A percentile compares a stretch with the other conserved stretches of the same genome.
Conservation (phyloP, 2,329 filamentous ascomycete species). For the Sporothrix mexicana region DNA sequence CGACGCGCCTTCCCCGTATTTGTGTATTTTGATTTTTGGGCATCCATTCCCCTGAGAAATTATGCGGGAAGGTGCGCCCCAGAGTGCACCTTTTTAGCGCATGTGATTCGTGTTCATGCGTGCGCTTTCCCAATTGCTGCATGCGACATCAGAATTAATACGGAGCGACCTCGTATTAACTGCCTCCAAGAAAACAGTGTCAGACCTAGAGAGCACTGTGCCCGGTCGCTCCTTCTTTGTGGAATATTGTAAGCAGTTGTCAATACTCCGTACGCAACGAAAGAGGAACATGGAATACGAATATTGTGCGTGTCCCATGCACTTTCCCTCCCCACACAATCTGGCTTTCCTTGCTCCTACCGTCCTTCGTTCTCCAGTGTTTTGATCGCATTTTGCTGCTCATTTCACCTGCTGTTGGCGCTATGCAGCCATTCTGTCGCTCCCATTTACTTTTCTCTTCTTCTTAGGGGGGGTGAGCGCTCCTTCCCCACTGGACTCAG, state of each 20-base stretch:
- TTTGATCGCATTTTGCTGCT: constrained; percentile 5
- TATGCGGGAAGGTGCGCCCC: constrained; percentile 1
- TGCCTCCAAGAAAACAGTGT: not conserved
- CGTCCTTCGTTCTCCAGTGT: constrained; percentile 11
- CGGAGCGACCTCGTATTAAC: constrained; percentile 23
- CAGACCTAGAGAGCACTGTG: not conserved
- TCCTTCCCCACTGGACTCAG: constrained; percentile 27
- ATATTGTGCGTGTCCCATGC: constrained; percentile 11
- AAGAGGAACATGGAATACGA: not conserved
- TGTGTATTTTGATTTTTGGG: not conserved
- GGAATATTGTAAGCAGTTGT: not conserved
- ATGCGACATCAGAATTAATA: not conserved
- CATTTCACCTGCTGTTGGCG: constrained; percentile 15
- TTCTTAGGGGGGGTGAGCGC: not conserved
- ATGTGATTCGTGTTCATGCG: constrained; percentile 1
- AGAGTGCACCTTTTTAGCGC: not conserved
- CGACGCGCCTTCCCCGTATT: constrained; percentile 19
- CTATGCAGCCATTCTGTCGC: not conserved
- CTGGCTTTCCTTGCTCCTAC: not conserved
- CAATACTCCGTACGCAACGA: not conserved
- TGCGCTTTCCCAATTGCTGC: constrained; percentile 12
- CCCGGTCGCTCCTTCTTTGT: not conserved
- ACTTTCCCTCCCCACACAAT: not conserved
- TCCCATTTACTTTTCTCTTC: not conserved
- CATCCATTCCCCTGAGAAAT: constrained; percentile 15